Percentiles rank a stretch among this genome's conserved stretches.
Evolutionary conservation across 2,329 filamentous ascomycete species (phyloP).

Genomic region (Ophiosphaerella korrae): DNA sequence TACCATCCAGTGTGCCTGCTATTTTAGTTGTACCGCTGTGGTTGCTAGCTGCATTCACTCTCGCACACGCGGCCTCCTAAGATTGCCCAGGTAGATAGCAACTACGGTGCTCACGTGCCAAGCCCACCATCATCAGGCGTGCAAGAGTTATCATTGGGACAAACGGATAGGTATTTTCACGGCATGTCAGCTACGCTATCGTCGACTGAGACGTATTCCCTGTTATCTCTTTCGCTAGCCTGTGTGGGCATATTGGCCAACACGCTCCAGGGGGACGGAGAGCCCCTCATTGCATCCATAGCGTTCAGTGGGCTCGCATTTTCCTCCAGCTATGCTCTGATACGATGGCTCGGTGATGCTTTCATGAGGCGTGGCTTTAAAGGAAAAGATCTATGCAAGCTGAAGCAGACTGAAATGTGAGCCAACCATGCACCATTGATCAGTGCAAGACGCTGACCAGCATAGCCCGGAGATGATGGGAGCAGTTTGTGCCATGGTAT

Average conservation of each 20-base stretch:
- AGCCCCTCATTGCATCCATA: constrained; percentile 85
- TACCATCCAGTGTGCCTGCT: not conserved
- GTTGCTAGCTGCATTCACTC: not conserved
- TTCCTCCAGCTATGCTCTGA: constrained; percentile 78
- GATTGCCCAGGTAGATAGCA: not conserved
- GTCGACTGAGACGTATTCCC: constrained; percentile 60
- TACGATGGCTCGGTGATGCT: constrained; percentile 88
- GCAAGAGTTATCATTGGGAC: too few relatives aligned
- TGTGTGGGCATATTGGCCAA: constrained; percentile 77
- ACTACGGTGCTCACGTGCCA: constrained; percentile 2
- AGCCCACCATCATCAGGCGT: not conserved
- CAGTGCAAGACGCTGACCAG: constrained; percentile 19
- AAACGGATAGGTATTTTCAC: constrained; percentile 1
- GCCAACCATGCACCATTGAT: constrained; percentile 23
- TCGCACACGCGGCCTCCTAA: not conserved
- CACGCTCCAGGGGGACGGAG: constrained; percentile 81
- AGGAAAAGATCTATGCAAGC: constrained; percentile 85
- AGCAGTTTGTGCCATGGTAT: constrained; percentile 88
- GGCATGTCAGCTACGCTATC: constrained; percentile 51
- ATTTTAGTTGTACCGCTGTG: too few relatives aligned
- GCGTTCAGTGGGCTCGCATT: constrained; percentile 88
- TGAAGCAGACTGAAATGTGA: constrained; percentile 74
- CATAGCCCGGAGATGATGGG: constrained; percentile 90
- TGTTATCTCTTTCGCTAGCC: constrained; percentile 68
- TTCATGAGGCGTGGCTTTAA: constrained; percentile 90